Evolutionary conservation across 345 rosid species (phyloP).

Genomic region (Syzygium grande): DNA sequence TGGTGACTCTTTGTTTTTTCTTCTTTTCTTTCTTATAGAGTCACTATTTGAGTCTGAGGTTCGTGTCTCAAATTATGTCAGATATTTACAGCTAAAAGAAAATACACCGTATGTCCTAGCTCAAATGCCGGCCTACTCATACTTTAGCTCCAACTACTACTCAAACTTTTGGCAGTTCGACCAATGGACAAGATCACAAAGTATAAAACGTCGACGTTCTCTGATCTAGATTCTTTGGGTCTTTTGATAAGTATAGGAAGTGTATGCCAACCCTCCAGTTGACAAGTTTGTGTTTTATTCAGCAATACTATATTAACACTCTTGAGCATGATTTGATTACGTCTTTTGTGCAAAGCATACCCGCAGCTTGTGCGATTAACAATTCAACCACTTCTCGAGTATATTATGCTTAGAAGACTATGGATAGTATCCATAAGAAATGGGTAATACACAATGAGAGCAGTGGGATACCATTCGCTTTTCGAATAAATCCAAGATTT

Average conservation of each 20-base stretch:
- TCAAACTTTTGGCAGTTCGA: neutral
- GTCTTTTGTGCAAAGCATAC: neutral
- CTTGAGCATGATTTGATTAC: neutral
- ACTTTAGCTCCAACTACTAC: neutral
- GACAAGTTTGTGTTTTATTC: neutral
- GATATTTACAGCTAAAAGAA: neutral
- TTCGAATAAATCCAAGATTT: neutral
- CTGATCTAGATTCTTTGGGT: neutral
- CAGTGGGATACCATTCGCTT: neutral
- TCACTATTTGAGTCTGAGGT: neutral
- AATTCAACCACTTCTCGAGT: neutral
- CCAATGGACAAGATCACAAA: neutral
- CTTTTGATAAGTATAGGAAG: neutral
- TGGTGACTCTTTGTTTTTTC: neutral
- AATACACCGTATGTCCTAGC: rapidly evolving
- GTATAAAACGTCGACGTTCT: neutral
- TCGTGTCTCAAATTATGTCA: neutral
- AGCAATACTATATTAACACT: neutral
- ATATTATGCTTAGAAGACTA: neutral
- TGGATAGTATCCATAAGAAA: neutral
- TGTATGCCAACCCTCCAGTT: neutral
- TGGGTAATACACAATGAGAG: neutral
- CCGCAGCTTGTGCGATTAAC: neutral
- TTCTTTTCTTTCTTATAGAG: neutral
- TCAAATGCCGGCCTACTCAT: neutral